These are phyloP conservation scores for Thermothielavioides terrestris DNA, from an alignment of 495 filamentous ascomycete species.

Conservation along the genomic window DNA sequence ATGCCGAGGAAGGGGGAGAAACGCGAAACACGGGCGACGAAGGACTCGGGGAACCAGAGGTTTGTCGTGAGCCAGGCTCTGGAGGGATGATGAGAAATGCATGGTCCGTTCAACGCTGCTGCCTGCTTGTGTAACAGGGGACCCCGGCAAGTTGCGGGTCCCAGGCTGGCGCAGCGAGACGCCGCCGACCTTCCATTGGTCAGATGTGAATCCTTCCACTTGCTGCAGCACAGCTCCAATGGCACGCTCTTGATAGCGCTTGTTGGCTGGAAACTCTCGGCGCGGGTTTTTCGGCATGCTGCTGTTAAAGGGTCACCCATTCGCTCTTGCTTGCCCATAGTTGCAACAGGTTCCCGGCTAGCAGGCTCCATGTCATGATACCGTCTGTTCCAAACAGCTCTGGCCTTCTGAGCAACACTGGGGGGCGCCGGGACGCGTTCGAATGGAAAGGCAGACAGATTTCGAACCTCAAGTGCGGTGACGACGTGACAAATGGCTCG, in stretches of 20 bases:
- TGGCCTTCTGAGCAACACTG: too few relatives aligned
- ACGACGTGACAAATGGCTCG: not conserved
- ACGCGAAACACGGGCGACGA: conserved; percentile 7
- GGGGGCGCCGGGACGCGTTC: too few relatives aligned
- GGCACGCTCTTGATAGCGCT: conserved; percentile 15
- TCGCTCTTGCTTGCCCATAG: not conserved
- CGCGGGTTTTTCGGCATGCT: not conserved
- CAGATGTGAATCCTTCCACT: conserved; percentile 20
- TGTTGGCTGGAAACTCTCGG: conserved; percentile 8
- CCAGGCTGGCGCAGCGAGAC: conserved; percentile 22
- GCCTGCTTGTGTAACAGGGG: conserved; percentile 23
- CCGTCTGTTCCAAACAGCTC: not conserved
- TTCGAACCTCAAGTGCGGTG: not conserved
- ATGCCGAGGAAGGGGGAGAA: conserved; percentile 4
- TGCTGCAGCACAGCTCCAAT: conserved; percentile 17
- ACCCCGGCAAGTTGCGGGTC: conserved; percentile 14
- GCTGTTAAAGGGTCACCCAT: conserved; percentile 11
- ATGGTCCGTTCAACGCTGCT: conserved; percentile 21
- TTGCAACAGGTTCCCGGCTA: not conserved
- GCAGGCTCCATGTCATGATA: not conserved
- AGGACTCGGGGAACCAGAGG: conserved; percentile 10
- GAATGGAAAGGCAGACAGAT: conserved; percentile 6
- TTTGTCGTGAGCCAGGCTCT: conserved; percentile 9
- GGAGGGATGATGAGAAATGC: conserved; percentile 30
- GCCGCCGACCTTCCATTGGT: conserved; percentile 14